phyloP scores from a whole-genome alignment of 2,329 filamentous ascomycete species.

The Phyllosticta paracitricarpa region DNA sequence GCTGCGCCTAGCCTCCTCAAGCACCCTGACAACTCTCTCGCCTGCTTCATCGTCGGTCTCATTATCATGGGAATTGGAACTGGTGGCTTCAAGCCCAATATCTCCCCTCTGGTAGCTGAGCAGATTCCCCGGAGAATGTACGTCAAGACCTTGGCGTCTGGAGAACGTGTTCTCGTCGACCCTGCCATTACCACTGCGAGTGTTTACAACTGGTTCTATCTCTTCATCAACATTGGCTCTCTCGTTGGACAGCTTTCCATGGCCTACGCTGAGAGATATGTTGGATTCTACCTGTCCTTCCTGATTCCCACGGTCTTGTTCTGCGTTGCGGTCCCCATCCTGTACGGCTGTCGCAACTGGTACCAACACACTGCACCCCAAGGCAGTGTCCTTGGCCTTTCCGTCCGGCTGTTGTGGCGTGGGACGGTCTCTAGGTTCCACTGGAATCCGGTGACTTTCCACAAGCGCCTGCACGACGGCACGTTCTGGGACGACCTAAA shows the following conservation, averaged over 20 bases:
- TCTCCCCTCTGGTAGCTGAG: constrained; percentile 48
- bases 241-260: constrained; percentile 27
- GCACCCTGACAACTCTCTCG: constrained; percentile 39
- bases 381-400: constrained; percentile 59
- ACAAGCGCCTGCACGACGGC: constrained; percentile 43
- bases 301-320: constrained; percentile 58
- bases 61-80: constrained; percentile 57
- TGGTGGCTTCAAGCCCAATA: constrained; percentile 61
- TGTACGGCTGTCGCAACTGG: constrained; percentile 48
- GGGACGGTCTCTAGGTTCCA: constrained; percentile 51
- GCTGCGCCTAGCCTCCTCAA: constrained; percentile 43
- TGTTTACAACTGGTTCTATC: constrained; percentile 50
- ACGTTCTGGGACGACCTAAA: constrained; percentile 56
- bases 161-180: constrained; percentile 55
- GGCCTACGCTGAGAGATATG: constrained; percentile 33
- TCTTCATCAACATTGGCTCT: constrained; percentile 30
- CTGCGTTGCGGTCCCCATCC: constrained; percentile 47
- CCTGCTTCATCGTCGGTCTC: constrained; percentile 46
- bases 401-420: constrained; percentile 47
- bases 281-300: constrained; percentile 66
- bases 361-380: constrained; percentile 54
- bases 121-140: constrained; percentile 50
- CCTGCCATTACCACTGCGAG: constrained; percentile 56
- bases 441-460: constrained; percentile 47
- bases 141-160: constrained; percentile 36